These are phyloP conservation scores for Vitis vinifera DNA, from an alignment of 164 flowering plant species.

Conservation along the genomic window DNA sequence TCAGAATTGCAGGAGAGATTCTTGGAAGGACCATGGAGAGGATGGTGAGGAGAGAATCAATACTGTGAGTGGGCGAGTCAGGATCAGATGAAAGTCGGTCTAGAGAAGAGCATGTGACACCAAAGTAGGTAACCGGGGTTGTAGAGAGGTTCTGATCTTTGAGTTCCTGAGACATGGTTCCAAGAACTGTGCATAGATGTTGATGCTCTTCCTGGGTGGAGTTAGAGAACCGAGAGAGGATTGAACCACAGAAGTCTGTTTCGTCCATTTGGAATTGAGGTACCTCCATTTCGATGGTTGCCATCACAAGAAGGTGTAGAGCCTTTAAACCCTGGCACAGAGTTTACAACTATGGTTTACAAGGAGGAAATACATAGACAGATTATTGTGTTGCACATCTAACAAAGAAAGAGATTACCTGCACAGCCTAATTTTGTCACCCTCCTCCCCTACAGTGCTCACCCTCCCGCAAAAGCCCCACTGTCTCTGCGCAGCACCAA, in stretches of 20 bases:
- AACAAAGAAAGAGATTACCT: no score
- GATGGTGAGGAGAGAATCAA: conserved; percentile 54
- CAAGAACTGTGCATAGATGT: conserved; percentile 69
- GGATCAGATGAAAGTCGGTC: conserved; percentile 38
- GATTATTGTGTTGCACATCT: no score
- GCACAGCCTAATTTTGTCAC: no score
- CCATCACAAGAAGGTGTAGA: no score
- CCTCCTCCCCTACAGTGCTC: no score
- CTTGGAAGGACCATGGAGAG: conserved; percentile 46
- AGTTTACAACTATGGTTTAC: no score
- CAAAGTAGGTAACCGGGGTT: conserved; percentile 65
- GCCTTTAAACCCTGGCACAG: no score
- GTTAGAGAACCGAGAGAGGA: conserved; percentile 47
- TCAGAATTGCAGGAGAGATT: conserved; percentile 43
- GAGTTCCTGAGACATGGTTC: conserved; percentile 78
- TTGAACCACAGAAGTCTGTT: conserved; percentile 35
- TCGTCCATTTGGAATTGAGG: conserved; percentile 9
- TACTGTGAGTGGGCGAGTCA: conserved; percentile 29
- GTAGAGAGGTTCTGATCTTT: conserved; percentile 61
- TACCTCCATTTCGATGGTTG: neutral
- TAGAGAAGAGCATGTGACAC: conserved; percentile 61
- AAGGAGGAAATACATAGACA: no score
- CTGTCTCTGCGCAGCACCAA: no score
- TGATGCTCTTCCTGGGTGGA: conserved; percentile 66
- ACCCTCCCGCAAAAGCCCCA: no score